These are phyloP conservation scores for Candida chauliodis DNA, from an alignment of 805 yeast genomes.

Conservation along the genomic window DNA sequence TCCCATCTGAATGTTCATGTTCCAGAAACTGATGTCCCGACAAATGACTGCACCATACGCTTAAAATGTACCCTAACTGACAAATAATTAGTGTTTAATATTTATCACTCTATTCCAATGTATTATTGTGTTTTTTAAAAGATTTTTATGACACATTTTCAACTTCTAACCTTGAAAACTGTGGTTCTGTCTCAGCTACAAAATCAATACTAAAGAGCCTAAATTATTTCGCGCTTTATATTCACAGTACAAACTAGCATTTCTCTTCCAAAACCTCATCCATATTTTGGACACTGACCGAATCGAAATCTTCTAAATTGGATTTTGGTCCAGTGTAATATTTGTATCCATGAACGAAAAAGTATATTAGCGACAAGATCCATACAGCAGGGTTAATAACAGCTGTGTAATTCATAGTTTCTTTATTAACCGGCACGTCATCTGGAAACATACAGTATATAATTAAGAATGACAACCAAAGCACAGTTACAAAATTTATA, in stretches of 20 bases:
- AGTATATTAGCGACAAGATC: conserved; percentile 51
- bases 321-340: conserved; percentile 54
- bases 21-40: no score
- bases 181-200: no score
- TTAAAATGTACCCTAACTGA: no score
- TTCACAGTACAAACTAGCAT: neutral
- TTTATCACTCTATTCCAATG: no score
- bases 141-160: no score
- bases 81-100: no score
- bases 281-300: neutral
- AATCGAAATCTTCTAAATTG: conserved; percentile 20
- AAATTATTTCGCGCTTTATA: no score
- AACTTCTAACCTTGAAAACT: no score
- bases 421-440: conserved; percentile 33
- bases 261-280: conserved; percentile 3
- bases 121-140: no score
- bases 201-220: no score
- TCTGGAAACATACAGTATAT: conserved; percentile 63
- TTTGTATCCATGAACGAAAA: conserved; percentile 49
- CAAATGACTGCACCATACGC: no score
- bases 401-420: conserved; percentile 65
- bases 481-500: conserved; percentile 42
- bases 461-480: conserved; percentile 52
- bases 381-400: conserved; percentile 62
- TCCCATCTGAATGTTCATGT: no score